These are phyloP conservation scores for Pythium coloratum DNA, from an alignment of 352 stramenopile genomes.

Conservation along the genomic window DNA sequence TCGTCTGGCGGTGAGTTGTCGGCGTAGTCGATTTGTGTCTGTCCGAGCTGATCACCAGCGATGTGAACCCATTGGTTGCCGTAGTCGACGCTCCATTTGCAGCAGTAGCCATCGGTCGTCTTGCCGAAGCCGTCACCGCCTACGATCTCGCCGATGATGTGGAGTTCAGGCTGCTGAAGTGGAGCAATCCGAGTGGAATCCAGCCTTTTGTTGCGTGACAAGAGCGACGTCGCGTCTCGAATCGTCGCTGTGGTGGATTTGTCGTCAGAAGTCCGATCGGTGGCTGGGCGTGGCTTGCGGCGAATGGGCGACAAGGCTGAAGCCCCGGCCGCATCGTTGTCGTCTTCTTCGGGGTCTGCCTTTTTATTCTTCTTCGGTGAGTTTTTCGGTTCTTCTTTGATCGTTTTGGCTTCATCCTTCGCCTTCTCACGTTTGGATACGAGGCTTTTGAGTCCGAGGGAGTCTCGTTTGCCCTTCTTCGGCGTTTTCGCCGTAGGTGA, in stretches of 20 bases:
- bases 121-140: constrained; percentile 50
- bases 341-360: background rate
- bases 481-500: constrained; percentile 5
- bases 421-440: constrained; percentile 18
- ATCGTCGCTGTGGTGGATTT: constrained; percentile 19
- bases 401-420: background rate
- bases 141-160: constrained; percentile 70
- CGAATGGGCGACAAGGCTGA: constrained; percentile 20
- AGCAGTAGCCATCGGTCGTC: constrained; percentile 41
- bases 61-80: constrained; percentile 58
- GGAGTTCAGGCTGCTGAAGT: constrained; percentile 59
- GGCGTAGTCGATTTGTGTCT: constrained; percentile 67
- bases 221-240: constrained; percentile 7
- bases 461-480: constrained; percentile 25
- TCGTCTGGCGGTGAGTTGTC: constrained; percentile 21
- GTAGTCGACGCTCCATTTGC: constrained; percentile 73
- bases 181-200: constrained; percentile 28
- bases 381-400: background rate
- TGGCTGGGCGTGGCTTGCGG: constrained; percentile 4
- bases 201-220: constrained; percentile 1
- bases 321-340: background rate
- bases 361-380: background rate
- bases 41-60: constrained; percentile 51
- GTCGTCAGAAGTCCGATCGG: background rate
- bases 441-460: constrained; percentile 18